Evolutionary conservation across 352 stramenopile genomes (phyloP).

Genomic region (Globisporangium sylvaticum): DNA sequence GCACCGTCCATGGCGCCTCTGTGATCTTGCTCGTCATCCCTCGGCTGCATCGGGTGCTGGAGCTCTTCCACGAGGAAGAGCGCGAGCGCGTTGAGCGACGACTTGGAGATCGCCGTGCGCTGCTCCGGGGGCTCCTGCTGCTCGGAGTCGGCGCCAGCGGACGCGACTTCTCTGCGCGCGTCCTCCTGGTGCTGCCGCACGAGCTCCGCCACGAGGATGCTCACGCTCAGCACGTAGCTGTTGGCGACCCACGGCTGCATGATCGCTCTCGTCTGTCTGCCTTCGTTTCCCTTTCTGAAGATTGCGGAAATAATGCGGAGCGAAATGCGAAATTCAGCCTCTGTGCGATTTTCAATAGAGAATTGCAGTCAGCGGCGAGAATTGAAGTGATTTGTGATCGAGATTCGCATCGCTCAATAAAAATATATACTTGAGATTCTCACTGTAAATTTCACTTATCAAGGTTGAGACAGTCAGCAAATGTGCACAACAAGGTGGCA

Average conservation of each 20-base stretch:
- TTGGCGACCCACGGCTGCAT: conserved; percentile 22
- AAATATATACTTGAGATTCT: background rate
- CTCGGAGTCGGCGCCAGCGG: background rate
- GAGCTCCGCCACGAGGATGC: conserved; percentile 43
- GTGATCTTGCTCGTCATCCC: background rate
- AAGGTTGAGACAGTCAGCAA: background rate
- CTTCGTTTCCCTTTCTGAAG: background rate
- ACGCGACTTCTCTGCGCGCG: conserved; percentile 9
- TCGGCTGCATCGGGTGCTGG: conserved; percentile 29
- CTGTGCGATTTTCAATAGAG: background rate
- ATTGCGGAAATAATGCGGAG: background rate
- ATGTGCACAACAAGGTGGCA: background rate
- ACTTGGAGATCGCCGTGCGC: conserved; percentile 20
- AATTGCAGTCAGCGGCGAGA: background rate
- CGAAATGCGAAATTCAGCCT: background rate
- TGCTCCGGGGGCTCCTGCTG: background rate
- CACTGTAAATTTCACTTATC: background rate
- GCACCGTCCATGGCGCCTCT: background rate
- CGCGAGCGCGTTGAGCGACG: conserved; percentile 41
- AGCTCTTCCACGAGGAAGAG: conserved; percentile 56
- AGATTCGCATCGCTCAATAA: background rate
- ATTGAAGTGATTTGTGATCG: background rate
- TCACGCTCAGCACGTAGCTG: conserved; percentile 48
- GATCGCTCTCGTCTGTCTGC: background rate
- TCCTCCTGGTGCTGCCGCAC: conserved; percentile 42